These are phyloP conservation scores for Umbelopsis ramanniana DNA, from an alignment of 192 early-diverging fungal genomes.

Conservation along the genomic window DNA sequence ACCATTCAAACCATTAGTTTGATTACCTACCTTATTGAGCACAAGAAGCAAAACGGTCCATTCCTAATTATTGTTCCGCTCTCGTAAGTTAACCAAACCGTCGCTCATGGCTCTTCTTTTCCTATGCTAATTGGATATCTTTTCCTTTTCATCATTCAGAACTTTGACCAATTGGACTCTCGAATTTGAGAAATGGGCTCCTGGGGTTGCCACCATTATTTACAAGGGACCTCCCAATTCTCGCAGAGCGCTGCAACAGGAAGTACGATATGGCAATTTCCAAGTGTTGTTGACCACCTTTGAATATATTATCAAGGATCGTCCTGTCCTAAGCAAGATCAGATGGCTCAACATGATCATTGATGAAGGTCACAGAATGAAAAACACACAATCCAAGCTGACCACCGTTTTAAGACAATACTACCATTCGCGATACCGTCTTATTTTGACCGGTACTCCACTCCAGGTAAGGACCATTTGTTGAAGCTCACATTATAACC, in stretches of 20 bases:
- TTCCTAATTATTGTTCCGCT: slow-evolving; percentile 96
- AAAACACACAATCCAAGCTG: slow-evolving; percentile 90
- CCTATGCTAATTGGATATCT: not conserved
- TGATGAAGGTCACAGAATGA: slow-evolving; percentile 99
- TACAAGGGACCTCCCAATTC: slow-evolving; percentile 88
- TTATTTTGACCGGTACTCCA: slow-evolving; percentile 99
- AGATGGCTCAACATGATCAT: slow-evolving; percentile 99
- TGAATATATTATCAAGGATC: slow-evolving; percentile 96
- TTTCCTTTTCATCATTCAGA: slow-evolving; percentile 27
- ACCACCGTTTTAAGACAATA: slow-evolving; percentile 84
- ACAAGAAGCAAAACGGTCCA: slow-evolving; percentile 94
- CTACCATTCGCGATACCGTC: slow-evolving; percentile 87
- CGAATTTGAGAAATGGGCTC: slow-evolving; percentile 99
- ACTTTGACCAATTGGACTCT: slow-evolving; percentile 96
- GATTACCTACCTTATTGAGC: slow-evolving; percentile 94
- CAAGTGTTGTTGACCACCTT: slow-evolving; percentile 97
- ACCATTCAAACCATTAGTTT: slow-evolving; percentile 97
- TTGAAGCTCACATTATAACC: not conserved
- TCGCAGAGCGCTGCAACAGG: slow-evolving; percentile 71
- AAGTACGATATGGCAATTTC: slow-evolving; percentile 81
- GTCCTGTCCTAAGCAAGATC: slow-evolving; percentile 81
- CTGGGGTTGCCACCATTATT: slow-evolving; percentile 82
- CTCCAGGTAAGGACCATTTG: slow-evolving; percentile 66
- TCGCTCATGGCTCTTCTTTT: not conserved
- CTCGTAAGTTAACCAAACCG: slow-evolving; percentile 55